phyloP scores from a whole-genome alignment of 306 rosid species.

The Lotus japonicus region DNA sequence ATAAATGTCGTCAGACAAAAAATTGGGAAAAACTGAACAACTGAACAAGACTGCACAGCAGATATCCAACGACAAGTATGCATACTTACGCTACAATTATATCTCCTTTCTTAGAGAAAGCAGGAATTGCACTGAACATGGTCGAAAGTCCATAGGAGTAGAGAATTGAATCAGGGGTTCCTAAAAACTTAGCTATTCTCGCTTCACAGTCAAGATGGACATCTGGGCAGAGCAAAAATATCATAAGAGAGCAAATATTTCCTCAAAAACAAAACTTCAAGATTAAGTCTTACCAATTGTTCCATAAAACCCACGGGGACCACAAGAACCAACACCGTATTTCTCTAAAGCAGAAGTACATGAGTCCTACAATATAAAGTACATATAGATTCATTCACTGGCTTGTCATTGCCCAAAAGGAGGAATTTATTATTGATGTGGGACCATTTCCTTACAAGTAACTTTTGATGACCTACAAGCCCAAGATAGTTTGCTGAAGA shows the following conservation, averaged over 20 bases:
- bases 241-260: constrained; percentile 4
- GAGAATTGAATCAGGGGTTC: constrained; percentile 95
- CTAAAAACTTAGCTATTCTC: constrained; percentile 92
- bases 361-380: constrained; percentile 58
- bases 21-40: too few species aligned
- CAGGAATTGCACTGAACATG: constrained; percentile 99
- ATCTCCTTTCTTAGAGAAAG: constrained; percentile 92
- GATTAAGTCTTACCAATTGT: constrained; percentile 64
- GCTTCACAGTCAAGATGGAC: constrained; percentile 99
- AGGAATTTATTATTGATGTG: neutral
- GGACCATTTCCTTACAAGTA: constrained; percentile 59
- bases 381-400: constrained; percentile 18
- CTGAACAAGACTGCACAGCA: neutral
- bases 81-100: constrained; percentile 84
- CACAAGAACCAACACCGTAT: constrained; percentile 99
- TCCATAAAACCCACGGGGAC: constrained; percentile 99
- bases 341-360: constrained; percentile 87
- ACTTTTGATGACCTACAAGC: constrained; percentile 70
- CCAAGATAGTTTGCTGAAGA: constrained; percentile 97
- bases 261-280: constrained; percentile 13
- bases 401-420: neutral
- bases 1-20: neutral
- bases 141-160: constrained; percentile 95
- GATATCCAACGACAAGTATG: constrained; percentile 11
- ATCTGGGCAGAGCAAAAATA: constrained; percentile 43